Evolutionary conservation across 495 filamentous ascomycete genomes (phyloP).

Genomic region (Xylaria scruposa): DNA sequence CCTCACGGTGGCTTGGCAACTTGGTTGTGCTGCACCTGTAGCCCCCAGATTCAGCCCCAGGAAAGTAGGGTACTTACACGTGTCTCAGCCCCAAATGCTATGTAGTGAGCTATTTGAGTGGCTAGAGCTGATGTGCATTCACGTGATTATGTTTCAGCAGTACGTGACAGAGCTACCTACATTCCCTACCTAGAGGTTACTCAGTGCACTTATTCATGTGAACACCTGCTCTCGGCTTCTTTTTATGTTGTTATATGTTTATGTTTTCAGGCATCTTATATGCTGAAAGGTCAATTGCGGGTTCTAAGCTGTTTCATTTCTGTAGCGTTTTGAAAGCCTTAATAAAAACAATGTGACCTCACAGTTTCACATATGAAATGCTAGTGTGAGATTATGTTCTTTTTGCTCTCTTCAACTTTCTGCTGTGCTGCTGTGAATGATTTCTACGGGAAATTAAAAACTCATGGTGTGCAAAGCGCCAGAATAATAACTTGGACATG

Average conservation of each 20-base stretch:
- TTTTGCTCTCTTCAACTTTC: neutral
- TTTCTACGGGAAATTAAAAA: neutral
- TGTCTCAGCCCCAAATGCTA: slow-evolving; percentile 7
- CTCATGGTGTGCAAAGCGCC: neutral
- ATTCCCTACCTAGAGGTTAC: too few species aligned
- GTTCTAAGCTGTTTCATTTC: neutral
- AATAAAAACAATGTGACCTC: neutral
- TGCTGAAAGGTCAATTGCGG: neutral
- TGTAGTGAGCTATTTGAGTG: neutral
- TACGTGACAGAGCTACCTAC: too few species aligned
- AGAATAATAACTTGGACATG: neutral
- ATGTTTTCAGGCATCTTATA: neutral
- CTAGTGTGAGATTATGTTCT: neutral
- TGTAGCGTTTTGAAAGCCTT: neutral
- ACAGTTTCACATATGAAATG: neutral
- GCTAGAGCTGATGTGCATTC: neutral
- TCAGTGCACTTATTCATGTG: neutral
- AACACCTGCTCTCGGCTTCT: neutral
- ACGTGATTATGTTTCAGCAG: neutral
- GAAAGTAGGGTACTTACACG: neutral
- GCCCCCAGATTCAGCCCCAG: slow-evolving; percentile 13
- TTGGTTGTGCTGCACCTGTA: neutral
- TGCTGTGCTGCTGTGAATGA: neutral
- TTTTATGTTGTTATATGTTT: neutral
- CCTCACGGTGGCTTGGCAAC: slow-evolving; percentile 6